A percentile compares a stretch with the other conserved stretches of the same genome.
These are phyloP conservation scores for Achaetomiella virescens DNA, from an alignment of 495 filamentous ascomycete species.

Conservation along the genomic window DNA sequence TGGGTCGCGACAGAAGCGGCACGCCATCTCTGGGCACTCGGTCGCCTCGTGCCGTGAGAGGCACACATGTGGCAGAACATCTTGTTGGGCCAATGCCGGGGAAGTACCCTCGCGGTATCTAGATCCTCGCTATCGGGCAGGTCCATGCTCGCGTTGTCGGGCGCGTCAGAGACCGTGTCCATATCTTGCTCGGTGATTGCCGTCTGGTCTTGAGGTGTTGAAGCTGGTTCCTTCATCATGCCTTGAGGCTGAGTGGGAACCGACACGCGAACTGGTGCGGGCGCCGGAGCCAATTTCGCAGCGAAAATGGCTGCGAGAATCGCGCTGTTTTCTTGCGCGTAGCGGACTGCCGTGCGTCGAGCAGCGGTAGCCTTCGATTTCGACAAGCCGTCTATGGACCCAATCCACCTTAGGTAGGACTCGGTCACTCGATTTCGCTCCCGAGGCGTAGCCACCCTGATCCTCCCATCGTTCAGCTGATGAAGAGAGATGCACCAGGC, in stretches of 20 bases:
- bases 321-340: slow-evolving; percentile 6
- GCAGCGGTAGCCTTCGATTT: slow-evolving; percentile 13
- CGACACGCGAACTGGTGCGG: too few relatives aligned
- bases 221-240: neutral
- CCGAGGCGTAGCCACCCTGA: neutral
- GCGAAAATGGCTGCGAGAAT: slow-evolving; percentile 1
- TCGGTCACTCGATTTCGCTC: slow-evolving; percentile 4
- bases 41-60: slow-evolving; percentile 27
- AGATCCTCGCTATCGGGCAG: slow-evolving; percentile 18
- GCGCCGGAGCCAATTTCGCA: too few relatives aligned
- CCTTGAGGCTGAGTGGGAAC: neutral
- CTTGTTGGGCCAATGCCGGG: slow-evolving; percentile 27
- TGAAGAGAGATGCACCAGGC: slow-evolving; percentile 19
- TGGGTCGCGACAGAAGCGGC: slow-evolving; percentile 31
- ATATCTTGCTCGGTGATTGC: neutral
- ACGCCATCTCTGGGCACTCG: slow-evolving; percentile 29
- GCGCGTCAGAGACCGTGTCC: neutral
- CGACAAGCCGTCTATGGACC: slow-evolving; percentile 7
- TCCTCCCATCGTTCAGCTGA: slow-evolving; percentile 8
- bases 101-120: slow-evolving; percentile 32
- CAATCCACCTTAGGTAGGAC: slow-evolving; percentile 17
- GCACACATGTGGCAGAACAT: slow-evolving; percentile 36
- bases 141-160: neutral
- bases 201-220: neutral
- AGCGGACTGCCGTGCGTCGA: slow-evolving; percentile 11